Base-by-base conservation (phyloP, 768 basidiomycete genomes). In the Lentinus brumalis region DNA sequence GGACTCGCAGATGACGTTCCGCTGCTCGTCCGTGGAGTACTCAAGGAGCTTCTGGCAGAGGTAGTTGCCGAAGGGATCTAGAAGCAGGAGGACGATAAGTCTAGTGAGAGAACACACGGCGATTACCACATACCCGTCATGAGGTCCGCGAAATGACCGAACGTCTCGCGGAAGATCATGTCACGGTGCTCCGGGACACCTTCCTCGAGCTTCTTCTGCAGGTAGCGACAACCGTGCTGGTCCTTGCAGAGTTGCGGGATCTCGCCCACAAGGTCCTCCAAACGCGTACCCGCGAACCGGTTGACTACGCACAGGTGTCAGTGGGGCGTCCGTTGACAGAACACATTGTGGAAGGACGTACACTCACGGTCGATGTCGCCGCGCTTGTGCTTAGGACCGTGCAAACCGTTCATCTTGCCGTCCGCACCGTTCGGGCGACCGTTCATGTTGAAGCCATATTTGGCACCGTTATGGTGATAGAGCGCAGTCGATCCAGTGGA, bases 81-180 rank as follows among this genome's bases (percentile, higher is more conserved):
- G 4, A 32, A 50, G 49, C 16, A 59, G 60, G 53, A 16, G 52
- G 60, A 18, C 50, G 26, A 11, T n/a, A 3, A 35, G 29, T 16
- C 29, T 14, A 41, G 35, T 18, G 50, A 32, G 60, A 41, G 35
- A 53, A 46, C 11, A 18, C 52, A 29, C 18, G 38, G 26, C 62
- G 42, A 31, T 38, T 46, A 21, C 12, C 50, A 50, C 44, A 71
- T 61, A 92, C 92, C 93, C 35, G 94, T 98, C 97, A 99, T 99
- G 62, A 99, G 83, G 67, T 98, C 97, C 50, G 96, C 92, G 70
- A 98, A 98, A 70, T 98, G 96, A 49, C 90, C 88, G 69, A 96
- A 98, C 1, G 96, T 98, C 79, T 99, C 97, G 61, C 91, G 86
- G 84, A 98, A 99, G 73, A 99, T 99, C 92, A 98, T 96, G 70